Evolutionary conservation across 2,329 filamentous ascomycete species (phyloP).

Genomic region (Diplodia seriata): DNA sequence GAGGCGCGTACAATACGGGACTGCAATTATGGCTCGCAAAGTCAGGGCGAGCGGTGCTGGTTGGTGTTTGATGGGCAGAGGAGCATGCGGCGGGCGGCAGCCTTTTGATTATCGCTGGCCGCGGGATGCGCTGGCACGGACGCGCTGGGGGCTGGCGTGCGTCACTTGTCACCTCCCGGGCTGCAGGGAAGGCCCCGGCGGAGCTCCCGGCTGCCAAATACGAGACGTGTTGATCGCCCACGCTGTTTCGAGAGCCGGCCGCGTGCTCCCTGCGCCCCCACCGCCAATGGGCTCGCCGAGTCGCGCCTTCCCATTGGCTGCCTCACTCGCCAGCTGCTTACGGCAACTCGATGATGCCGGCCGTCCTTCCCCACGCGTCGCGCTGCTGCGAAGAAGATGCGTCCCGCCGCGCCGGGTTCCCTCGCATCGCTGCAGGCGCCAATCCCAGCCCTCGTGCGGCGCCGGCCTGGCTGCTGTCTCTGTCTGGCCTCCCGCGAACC

Average conservation of each 20-base stretch:
- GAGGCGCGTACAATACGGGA: slow-evolving; percentile 21
- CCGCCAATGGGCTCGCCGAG: background rate
- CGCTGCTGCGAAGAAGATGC: slow-evolving; percentile 27
- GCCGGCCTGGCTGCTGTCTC: background rate
- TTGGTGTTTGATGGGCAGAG: slow-evolving; percentile 35
- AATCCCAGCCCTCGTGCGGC: background rate
- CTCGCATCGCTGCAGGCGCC: slow-evolving; percentile 27
- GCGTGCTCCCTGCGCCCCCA: slow-evolving; percentile 1
- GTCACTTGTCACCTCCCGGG: slow-evolving; percentile 22
- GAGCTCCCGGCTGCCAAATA: slow-evolving; percentile 17
- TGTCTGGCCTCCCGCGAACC: slow-evolving; percentile 8
- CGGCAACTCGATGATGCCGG: slow-evolving; percentile 22
- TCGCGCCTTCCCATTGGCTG: background rate
- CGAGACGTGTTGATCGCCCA: slow-evolving; percentile 23
- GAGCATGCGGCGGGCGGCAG: background rate
- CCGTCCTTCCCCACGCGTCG: slow-evolving; percentile 23
- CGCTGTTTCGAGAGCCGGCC: slow-evolving; percentile 30
- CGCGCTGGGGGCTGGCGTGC: slow-evolving; percentile 13
- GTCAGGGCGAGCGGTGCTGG: slow-evolving; percentile 34
- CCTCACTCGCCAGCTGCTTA: slow-evolving; percentile 12
- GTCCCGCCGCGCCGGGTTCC: slow-evolving; percentile 20
- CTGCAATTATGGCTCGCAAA: slow-evolving; percentile 35
- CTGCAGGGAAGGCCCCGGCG: slow-evolving; percentile 18
- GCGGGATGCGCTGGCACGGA: slow-evolving; percentile 30
- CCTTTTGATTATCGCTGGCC: slow-evolving; percentile 29